Evolutionary conservation across 2,329 filamentous ascomycete genomes (phyloP), one percentile per base, ranked within the genome.

Genomic region (Myriosclerotinia scirpicola): DNA sequence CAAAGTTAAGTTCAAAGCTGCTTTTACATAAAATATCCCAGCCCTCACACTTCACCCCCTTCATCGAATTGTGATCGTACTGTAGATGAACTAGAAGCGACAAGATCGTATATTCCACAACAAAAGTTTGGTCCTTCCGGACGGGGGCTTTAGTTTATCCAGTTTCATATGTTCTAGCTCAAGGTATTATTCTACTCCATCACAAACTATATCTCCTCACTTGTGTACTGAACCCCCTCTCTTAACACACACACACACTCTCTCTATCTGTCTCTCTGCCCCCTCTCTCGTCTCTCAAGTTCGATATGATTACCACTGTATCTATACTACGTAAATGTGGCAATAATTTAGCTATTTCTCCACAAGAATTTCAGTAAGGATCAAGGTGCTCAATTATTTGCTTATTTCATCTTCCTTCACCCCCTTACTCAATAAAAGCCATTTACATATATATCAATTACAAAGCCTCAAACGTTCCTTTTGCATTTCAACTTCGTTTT

Each of bases 21-120:
- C 56, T 60, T 60, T 60, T 60, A 60, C 56, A 48, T 48, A 22
- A 44, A 59, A 58, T 5, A 15, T 34, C 30, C 30, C 30, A 34
- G 30, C 30, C 6, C 6, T 34, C 6, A 34, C 30, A 34, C 17
- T 3, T 59, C 42, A 59, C 42, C 56, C 44, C 56, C 42, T 36
- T 40, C 42, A 36, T 48, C 20, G 30, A 22, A 48, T n/a, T 59
- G 17, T 48, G 40, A 20, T 46, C 20, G 30, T 34, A 17, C 30
- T 48, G 20, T 36, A 36, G 11, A 22, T 48, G 30, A 44, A 44
- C 5, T 17, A 5, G 30, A 48, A 46, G 55, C 40, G 26, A 59
- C 30, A 11, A 53, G 5, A 53, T 53, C 15, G 17, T 36, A 34
- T 36, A 36, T 36, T 36, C 30, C 30, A 36, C 42, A 59, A 59